Conservation (phyloP, 805 yeast genomes). For the Tetrapisispora pingtungensis region DNA sequence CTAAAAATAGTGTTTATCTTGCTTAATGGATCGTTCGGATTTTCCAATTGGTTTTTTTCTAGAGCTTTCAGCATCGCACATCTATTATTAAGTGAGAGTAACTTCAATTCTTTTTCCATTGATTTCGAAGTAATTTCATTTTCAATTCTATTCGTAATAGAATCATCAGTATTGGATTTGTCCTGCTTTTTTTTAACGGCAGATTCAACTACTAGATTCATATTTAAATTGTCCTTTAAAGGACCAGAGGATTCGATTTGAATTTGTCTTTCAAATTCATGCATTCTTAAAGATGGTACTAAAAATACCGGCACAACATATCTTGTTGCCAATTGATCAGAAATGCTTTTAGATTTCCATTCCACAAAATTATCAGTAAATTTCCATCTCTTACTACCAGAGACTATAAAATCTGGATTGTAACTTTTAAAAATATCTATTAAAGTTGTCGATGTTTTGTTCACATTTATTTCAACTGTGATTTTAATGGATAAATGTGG, state of each 20-base stretch:
- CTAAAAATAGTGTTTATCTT: conserved; percentile 11
- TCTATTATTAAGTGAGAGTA: conserved; percentile 9
- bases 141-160: not conserved
- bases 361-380: conserved; percentile 15
- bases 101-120: conserved; percentile 6
- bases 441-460: conserved; percentile 18
- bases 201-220: not conserved
- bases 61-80: conserved; percentile 7
- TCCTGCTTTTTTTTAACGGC: not conserved
- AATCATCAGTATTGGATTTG: not conserved
- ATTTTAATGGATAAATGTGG: conserved; percentile 17
- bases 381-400: conserved; percentile 19
- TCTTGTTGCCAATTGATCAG: conserved; percentile 20
- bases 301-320: conserved; percentile 25
- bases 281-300: conserved; percentile 23
- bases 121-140: not conserved
- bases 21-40: not conserved
- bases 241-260: conserved; percentile 5
- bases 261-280: conserved; percentile 20
- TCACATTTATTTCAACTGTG: conserved; percentile 27
- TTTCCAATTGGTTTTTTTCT: conserved; percentile 5
- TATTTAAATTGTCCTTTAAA: not conserved
- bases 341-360: conserved; percentile 20
- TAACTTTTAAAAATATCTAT: conserved; percentile 25
- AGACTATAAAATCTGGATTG: conserved; percentile 25